These are phyloP conservation scores for Aspergillus jensenii DNA, from an alignment of 2,329 filamentous ascomycete species.

Conservation along the genomic window DNA sequence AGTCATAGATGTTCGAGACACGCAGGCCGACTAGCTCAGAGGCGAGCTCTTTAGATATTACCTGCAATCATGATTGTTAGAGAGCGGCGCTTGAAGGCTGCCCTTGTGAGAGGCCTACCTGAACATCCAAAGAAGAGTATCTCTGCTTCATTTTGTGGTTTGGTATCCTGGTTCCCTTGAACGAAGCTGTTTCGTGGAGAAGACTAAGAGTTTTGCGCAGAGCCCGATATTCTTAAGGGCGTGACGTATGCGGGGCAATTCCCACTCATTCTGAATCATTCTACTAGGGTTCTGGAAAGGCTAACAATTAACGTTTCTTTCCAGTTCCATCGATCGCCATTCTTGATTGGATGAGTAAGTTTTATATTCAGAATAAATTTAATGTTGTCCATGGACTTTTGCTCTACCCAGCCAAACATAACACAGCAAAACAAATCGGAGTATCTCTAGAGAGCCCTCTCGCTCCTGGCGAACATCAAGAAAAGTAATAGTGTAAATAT, in stretches of 20 bases:
- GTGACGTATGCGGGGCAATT: conserved; percentile 42
- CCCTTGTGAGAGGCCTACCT: conserved; percentile 39
- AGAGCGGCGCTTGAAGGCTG: not conserved
- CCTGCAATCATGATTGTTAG: conserved; percentile 51
- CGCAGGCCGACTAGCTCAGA: conserved; percentile 73
- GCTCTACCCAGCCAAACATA: not conserved
- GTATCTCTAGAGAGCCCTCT: conserved; percentile 25
- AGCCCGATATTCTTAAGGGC: conserved; percentile 10
- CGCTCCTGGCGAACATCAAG: conserved; percentile 10
- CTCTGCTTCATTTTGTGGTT: conserved; percentile 55
- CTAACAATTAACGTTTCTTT: not conserved
- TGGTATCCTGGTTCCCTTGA: conserved; percentile 12
- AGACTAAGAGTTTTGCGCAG: conserved; percentile 16
- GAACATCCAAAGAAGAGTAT: conserved; percentile 59
- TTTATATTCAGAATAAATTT: not conserved
- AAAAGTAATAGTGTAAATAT: conserved; percentile 14
- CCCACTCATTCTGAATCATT: conserved; percentile 12
- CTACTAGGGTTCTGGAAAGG: not conserved
- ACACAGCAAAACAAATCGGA: conserved; percentile 12
- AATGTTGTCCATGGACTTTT: not conserved
- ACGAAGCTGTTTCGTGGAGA: conserved; percentile 9
- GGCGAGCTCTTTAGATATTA: conserved; percentile 91
- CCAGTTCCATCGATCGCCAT: not conserved
- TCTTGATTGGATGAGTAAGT: not conserved
- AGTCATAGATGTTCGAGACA: conserved; percentile 91